Conservation (phyloP, 768 basidiomycete genomes). For the Tylopilus subfusipes region DNA sequence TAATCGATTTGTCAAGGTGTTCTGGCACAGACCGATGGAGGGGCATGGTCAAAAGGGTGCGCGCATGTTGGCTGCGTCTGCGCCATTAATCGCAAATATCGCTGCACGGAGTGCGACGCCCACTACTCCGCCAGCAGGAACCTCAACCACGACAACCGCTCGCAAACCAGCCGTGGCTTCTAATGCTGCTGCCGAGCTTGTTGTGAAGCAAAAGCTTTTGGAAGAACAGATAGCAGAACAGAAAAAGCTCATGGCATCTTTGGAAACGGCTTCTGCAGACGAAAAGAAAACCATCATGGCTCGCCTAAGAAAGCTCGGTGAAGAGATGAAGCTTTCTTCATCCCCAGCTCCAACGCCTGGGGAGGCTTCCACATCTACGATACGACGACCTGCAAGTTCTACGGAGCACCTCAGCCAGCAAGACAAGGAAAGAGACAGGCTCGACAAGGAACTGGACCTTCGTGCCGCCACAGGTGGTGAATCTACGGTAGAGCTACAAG, state of each 20-base stretch:
- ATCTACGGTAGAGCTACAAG: constrained; percentile 68
- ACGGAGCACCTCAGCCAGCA: constrained; percentile 40
- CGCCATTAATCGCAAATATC: constrained; percentile 68
- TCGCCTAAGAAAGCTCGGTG: constrained; percentile 67
- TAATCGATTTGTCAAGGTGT: constrained; percentile 92
- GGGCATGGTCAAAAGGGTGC: constrained; percentile 81
- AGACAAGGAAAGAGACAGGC: constrained; percentile 57
- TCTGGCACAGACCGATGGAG: constrained; percentile 93
- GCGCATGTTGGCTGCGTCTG: constrained; percentile 78
- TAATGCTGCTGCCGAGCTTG: constrained; percentile 48
- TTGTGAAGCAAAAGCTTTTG: constrained; percentile 69
- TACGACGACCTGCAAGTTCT: constrained; percentile 22
- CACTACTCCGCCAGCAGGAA: constrained; percentile 30
- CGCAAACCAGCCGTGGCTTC: constrained; percentile 39
- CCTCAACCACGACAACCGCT: constrained; percentile 23
- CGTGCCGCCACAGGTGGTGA: constrained; percentile 42
- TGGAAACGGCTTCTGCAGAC: constrained; percentile 58
- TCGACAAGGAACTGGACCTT: constrained; percentile 84
- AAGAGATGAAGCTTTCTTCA: constrained; percentile 63
- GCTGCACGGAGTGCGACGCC: constrained; percentile 48
- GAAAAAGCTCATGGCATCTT: constrained; percentile 73
- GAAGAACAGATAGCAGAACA: constrained; percentile 87
- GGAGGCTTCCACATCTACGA: constrained; percentile 24
- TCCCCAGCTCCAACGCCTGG: constrained; percentile 28
- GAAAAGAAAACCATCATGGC: constrained; percentile 81